A percentile compares a stretch with the other conserved stretches of the same genome.
phyloP scores from a whole-genome alignment of 2,329 filamentous ascomycete genomes.

The Orbilia blumenaviensis region DNA sequence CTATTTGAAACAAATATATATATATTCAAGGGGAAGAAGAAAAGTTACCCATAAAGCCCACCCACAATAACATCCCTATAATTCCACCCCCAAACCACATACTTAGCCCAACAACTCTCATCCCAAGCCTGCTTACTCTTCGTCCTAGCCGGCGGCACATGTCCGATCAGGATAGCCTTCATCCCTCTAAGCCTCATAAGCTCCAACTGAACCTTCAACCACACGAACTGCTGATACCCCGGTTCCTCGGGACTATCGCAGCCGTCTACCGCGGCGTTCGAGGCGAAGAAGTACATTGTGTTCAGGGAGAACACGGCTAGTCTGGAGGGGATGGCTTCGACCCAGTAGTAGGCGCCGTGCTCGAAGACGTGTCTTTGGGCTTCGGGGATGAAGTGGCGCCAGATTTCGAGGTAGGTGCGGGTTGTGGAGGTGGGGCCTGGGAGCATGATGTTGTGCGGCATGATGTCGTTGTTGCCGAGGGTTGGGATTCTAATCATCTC shows the following conservation, averaged over 20 bases:
- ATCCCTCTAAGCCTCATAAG: slow-evolving; percentile 82
- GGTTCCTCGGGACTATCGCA: slow-evolving; percentile 81
- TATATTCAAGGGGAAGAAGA: background rate
- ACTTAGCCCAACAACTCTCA: slow-evolving; percentile 96
- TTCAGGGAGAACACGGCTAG: slow-evolving; percentile 94
- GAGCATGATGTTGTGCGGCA: slow-evolving; percentile 93
- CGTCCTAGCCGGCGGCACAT: slow-evolving; percentile 90
- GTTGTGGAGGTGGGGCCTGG: slow-evolving; percentile 89
- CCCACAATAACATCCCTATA: slow-evolving; percentile 88
- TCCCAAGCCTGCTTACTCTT: slow-evolving; percentile 89
- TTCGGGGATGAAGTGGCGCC: slow-evolving; percentile 88
- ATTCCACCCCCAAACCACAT: slow-evolving; percentile 86
- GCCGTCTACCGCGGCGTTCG: slow-evolving; percentile 92
- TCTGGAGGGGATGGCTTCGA: slow-evolving; percentile 84
- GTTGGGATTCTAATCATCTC: slow-evolving; percentile 87
- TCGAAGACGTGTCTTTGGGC: slow-evolving; percentile 89
- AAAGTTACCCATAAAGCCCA: slow-evolving; percentile 72
- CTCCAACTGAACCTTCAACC: slow-evolving; percentile 88
- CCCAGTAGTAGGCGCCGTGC: slow-evolving; percentile 92
- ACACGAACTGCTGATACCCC: slow-evolving; percentile 94
- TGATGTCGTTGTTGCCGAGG: slow-evolving; percentile 95
- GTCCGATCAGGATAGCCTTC: slow-evolving; percentile 93
- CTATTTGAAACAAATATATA: background rate
- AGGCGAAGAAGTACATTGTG: slow-evolving; percentile 93
- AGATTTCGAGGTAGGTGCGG: slow-evolving; percentile 77